These are phyloP conservation scores for Xylariaceae sp. DNA, from an alignment of 2,329 filamentous ascomycete genomes.

Conservation along the genomic window DNA sequence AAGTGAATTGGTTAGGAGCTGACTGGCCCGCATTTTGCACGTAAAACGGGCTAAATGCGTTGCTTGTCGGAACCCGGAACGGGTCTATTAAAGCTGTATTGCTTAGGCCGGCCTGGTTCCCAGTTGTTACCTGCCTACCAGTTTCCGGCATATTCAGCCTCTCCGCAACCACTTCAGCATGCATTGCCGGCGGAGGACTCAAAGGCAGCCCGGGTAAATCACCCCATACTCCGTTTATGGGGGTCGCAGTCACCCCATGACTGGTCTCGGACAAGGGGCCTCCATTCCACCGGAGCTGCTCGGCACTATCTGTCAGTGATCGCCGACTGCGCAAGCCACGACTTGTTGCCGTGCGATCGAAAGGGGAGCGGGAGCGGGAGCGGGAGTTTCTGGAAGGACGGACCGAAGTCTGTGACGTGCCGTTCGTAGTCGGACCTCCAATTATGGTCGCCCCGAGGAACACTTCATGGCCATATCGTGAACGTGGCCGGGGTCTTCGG, in stretches of 20 bases:
- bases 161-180: too few species aligned
- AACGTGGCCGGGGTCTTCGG: constrained; percentile 27
- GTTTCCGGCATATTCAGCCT: too few species aligned
- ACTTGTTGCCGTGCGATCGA: constrained; percentile 6
- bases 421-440: constrained; percentile 14
- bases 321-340: constrained; percentile 5
- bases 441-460: constrained; percentile 19
- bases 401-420: constrained; percentile 21
- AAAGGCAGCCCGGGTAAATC: constrained; percentile 16
- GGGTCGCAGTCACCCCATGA: constrained; percentile 13
- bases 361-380: constrained; percentile 11
- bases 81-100: too few species aligned
- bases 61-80: too few species aligned
- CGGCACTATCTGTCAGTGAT: constrained; percentile 15
- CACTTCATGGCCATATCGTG: constrained; percentile 21
- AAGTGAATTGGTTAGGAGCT: constrained; percentile 17
- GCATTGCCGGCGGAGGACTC: constrained; percentile 13
- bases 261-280: constrained; percentile 14
- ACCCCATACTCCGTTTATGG: constrained; percentile 11
- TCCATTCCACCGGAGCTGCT: constrained; percentile 19
- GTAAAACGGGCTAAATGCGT: too few species aligned
- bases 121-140: too few species aligned
- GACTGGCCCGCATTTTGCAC: constrained; percentile 16
- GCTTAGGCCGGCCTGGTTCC: too few species aligned
- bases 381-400: constrained; percentile 18